Evolutionary conservation across 176 grass and related monocot genomes (phyloP).

Genomic region (Tillandsia leiboldiana): DNA sequence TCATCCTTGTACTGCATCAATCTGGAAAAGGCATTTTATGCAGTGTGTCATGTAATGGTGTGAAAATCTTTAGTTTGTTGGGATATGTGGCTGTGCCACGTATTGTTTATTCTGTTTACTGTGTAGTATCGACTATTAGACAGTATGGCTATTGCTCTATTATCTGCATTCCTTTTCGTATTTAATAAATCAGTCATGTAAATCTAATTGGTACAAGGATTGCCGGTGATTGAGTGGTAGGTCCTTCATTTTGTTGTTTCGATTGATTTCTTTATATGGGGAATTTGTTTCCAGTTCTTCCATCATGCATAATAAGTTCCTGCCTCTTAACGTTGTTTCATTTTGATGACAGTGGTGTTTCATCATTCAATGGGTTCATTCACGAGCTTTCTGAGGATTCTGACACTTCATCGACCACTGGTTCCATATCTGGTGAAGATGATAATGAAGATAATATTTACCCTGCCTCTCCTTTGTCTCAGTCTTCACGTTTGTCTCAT

Average conservation of each 20-base stretch:
- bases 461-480: conserved; percentile 63
- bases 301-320: conserved; percentile 1
- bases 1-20: too few species aligned
- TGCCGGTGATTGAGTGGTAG: neutral
- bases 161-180: too few species aligned
- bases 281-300: neutral
- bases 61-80: too few species aligned
- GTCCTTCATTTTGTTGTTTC: neutral
- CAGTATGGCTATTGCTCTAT: neutral
- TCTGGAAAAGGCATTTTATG: too few species aligned
- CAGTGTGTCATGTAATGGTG: too few species aligned
- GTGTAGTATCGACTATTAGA: too few species aligned
- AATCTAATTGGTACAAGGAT: neutral
- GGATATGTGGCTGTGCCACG: too few species aligned
- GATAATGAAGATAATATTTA: conserved; percentile 57
- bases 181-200: too few species aligned
- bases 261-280: neutral
- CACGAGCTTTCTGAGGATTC: conserved; percentile 82
- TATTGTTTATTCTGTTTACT: too few species aligned
- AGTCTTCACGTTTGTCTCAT: conserved; percentile 65
- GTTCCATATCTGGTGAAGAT: conserved; percentile 62
- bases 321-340: conserved; percentile 10
- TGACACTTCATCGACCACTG: conserved; percentile 44
- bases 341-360: conserved; percentile 57
- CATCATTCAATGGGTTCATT: conserved; percentile 92